These are phyloP conservation scores for Fraxinus nigra DNA, from an alignment of 305 asterid genomes.

Conservation along the genomic window DNA sequence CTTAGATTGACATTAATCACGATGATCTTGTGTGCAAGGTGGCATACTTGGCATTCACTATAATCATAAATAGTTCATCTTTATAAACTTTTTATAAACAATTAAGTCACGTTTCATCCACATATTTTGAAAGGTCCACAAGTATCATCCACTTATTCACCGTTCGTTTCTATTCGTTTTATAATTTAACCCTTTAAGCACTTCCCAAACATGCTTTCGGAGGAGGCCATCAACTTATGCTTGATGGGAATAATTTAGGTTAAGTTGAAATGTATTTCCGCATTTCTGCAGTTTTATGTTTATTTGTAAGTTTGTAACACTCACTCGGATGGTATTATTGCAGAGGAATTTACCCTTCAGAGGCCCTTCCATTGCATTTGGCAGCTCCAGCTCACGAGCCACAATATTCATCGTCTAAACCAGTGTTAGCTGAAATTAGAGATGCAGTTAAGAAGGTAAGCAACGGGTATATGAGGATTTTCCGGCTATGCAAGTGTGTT, in stretches of 20 bases:
- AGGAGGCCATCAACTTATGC: neutral
- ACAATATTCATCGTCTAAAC: slow-evolving; percentile 22
- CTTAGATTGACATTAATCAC: neutral
- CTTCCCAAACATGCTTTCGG: neutral
- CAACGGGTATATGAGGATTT: slow-evolving; percentile 63
- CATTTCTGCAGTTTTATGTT: neutral
- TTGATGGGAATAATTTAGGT: neutral
- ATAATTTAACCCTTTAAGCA: neutral
- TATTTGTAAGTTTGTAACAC: neutral
- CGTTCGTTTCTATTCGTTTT: neutral
- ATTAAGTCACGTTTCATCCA: neutral
- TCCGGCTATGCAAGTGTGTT: slow-evolving; percentile 56
- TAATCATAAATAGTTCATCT: neutral
- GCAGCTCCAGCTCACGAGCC: slow-evolving; percentile 23
- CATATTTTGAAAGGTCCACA: neutral
- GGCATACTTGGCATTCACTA: neutral
- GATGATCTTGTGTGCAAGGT: neutral
- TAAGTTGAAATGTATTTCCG: neutral
- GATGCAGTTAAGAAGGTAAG: slow-evolving; percentile 44
- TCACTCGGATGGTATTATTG: slow-evolving; percentile 29
- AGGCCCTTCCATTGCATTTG: slow-evolving; percentile 52
- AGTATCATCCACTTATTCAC: neutral
- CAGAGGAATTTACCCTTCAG: slow-evolving; percentile 85
- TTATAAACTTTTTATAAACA: neutral
- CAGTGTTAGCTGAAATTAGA: slow-evolving; percentile 36